Evolutionary conservation across 176 grass and related monocot genomes (phyloP).

Genomic region (Rhynchospora pubera): DNA sequence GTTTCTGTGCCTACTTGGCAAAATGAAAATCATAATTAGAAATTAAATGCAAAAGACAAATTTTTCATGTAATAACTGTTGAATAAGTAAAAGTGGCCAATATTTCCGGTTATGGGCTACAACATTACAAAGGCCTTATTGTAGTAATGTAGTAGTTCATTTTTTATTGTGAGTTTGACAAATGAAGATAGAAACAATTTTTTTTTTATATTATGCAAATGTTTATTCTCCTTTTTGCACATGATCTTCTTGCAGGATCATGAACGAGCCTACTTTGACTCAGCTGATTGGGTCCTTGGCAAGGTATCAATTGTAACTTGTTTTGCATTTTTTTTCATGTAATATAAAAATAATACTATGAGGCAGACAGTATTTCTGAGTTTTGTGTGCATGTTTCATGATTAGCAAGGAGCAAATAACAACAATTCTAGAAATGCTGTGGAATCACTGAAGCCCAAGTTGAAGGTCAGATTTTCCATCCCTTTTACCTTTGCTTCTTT

Average conservation of each 20-base stretch:
- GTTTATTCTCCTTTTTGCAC: neutral
- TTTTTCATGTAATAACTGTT: neutral
- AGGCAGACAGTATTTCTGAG: conserved; percentile 12
- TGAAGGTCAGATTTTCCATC: conserved; percentile 47
- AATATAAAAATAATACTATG: neutral
- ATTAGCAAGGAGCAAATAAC: conserved; percentile 63
- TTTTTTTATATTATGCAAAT: neutral
- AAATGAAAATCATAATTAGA: neutral
- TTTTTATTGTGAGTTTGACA: neutral
- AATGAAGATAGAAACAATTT: neutral
- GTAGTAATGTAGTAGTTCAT: neutral
- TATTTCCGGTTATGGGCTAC: neutral
- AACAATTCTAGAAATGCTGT: conserved; percentile 38
- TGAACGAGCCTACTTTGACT: conserved; percentile 88
- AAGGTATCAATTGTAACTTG: conserved; percentile 38
- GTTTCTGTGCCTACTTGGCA: neutral
- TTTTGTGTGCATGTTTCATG: neutral
- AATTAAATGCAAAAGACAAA: neutral
- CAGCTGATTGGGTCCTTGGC: conserved; percentile 87
- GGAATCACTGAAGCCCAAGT: conserved; percentile 85
- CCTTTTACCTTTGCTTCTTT: conserved; percentile 3
- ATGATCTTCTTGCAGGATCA: conserved; percentile 50
- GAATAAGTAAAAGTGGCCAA: neutral
- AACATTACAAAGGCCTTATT: neutral
- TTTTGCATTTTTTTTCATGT: neutral